These are phyloP conservation scores for Pichia heedii DNA, from an alignment of 805 yeast genomes.

Conservation along the genomic window DNA sequence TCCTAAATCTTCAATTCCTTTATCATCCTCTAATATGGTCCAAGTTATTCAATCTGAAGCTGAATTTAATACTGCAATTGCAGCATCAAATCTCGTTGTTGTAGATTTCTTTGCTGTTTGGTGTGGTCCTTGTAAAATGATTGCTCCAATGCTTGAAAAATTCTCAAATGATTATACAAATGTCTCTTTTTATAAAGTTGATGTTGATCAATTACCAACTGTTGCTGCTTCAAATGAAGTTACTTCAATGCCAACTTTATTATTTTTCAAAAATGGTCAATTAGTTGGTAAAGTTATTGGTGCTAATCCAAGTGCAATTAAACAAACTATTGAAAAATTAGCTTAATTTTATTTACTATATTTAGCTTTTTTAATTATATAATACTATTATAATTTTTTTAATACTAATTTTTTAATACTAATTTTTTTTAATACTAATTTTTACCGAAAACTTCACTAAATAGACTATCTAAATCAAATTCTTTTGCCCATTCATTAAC, in stretches of 20 bases:
- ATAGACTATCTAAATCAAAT: slow-evolving; percentile 81
- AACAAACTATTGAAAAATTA: slow-evolving; percentile 39
- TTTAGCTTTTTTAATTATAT: not conserved
- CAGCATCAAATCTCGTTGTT: slow-evolving; percentile 61
- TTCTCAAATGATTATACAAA: slow-evolving; percentile 57
- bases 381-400: not conserved
- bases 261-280: slow-evolving; percentile 78
- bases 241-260: slow-evolving; percentile 50
- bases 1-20: not conserved
- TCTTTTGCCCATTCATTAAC: slow-evolving; percentile 92
- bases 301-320: slow-evolving; percentile 80
- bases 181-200: slow-evolving; percentile 80
- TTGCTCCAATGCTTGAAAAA: slow-evolving; percentile 87
- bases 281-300: slow-evolving; percentile 76
- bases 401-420: too few relatives aligned
- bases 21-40: slow-evolving; percentile 36
- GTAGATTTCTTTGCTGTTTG: slow-evolving; percentile 96
- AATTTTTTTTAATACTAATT: too few relatives aligned
- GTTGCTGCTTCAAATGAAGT: slow-evolving; percentile 61
- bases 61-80: slow-evolving; percentile 63
- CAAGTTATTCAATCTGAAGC: slow-evolving; percentile 32
- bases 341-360: slow-evolving; percentile 15
- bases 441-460: slow-evolving; percentile 33
- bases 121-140: slow-evolving; percentile 99
- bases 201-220: slow-evolving; percentile 75